Evolutionary conservation across 83 land plant genomes (phyloP), one percentile per base, ranked within the genome.

Genomic region (Picea abies): DNA sequence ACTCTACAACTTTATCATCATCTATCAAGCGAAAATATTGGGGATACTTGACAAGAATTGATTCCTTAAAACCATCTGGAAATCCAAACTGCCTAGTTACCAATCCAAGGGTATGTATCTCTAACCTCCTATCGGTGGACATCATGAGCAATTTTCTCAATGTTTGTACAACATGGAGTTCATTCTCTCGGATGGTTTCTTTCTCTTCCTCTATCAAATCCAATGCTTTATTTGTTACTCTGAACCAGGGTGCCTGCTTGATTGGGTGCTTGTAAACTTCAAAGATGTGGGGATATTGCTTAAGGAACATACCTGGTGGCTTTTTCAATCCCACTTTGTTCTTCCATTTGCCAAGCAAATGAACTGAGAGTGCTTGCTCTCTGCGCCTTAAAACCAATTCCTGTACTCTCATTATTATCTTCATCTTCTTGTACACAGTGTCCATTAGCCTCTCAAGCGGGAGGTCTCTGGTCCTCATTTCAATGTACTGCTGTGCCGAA

Each of bases 141-240:
- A 91, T 87, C 89, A 87, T 80, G 16, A 91, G 79, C 79, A 91
- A 79, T 84, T 84, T 91, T 82, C 84, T 91, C 63, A 91, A 52
- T 9, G 84, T 63, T 60, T 41, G 3, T 3, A 86, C 86, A n/a
- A 65, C 73, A 2, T 80, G 80, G 3, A 23, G 5, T 68, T 87
- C 88, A 22, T 3, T 41, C 7, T 73, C 78, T 29, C 26, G 83
- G 7, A 89, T 22, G 22, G 63, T 81, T 2, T 11, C 16, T 56
- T 64, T 84, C 73, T 91, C 93, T 76, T 84, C 82, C 22, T 52
- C 35, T 1, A 89, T 62, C 89, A 91, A 86, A 12, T 73, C 82
- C 22, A 20, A 3, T 86, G 89, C 71, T 49, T 78, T 84, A 2
- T 12, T 2, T 4, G 77, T 87, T 3, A 85, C 1, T 63, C 64